Base-by-base conservation (phyloP, 208 protist genomes). In the Crithidia brevicula region DNA sequence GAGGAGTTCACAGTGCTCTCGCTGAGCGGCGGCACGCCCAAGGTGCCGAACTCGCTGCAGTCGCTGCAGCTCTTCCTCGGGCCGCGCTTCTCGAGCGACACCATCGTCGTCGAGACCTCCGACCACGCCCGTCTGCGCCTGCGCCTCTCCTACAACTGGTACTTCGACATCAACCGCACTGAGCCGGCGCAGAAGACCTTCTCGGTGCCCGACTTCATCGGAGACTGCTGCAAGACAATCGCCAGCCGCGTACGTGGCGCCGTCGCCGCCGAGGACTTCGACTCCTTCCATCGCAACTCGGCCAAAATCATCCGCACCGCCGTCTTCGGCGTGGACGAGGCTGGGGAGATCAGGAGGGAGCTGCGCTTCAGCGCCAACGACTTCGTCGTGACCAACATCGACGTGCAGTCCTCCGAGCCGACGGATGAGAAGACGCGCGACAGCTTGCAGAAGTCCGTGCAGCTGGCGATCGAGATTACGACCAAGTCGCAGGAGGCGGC, bases 401-500 rank as follows among this genome's bases (percentile, higher is more conserved):
- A 99, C 63, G 85, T 99, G 28, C 96, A 98, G 79, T 89, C 81
- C 6, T 91, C 95, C 7, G 93, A 98, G 74, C 97, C 97, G 36
- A 96, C 96, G 23, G 95, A 98, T 67, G 82, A 89, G 45, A 88
- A 96, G 76, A 98, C 96, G 38, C 83, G 92, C 6, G 94, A 98
- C 60, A 97, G 93, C 20, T 76, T 99, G 49, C 95, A 98, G 72
- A 98, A 99, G 81, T 98, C 94, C 1, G 98, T 99, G 54, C 97
- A 99, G 85, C 88, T 98, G 1, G 98, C 98, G 25, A 99, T 99
- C 79, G 95, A 99, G 79, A 99, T 99, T 63, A 98, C 96, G 1
- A 99, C 98, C 59, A 98, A 98, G 71, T 98, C 97, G 18, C 96
- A 98, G 77, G 96, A 98, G 53, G 92, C 94, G 6, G 75, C 91